Evolutionary conservation across 768 basidiomycete species (phyloP).

Genomic region (Sutorius australiensis): DNA sequence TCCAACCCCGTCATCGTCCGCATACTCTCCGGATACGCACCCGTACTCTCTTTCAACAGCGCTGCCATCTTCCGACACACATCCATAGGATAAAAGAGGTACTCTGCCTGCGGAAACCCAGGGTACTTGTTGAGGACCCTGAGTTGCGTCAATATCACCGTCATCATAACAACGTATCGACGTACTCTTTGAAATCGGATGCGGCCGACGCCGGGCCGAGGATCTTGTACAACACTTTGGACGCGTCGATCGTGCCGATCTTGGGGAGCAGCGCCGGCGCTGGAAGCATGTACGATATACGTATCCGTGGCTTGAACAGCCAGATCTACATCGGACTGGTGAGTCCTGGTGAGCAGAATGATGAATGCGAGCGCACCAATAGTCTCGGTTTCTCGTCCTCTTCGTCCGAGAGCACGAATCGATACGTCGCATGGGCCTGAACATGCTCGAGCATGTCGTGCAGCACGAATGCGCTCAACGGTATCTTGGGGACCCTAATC

Average conservation of each 20-base stretch:
- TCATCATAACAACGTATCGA: background rate
- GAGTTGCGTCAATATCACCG: slow-evolving; percentile 1
- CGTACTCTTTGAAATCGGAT: slow-evolving; percentile 29
- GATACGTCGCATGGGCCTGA: slow-evolving; percentile 89
- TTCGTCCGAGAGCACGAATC: slow-evolving; percentile 85
- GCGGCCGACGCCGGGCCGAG: slow-evolving; percentile 54
- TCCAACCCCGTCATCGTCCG: slow-evolving; percentile 77
- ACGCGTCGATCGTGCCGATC: slow-evolving; percentile 58
- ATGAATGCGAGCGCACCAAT: slow-evolving; percentile 48
- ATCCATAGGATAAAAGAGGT: slow-evolving; percentile 75
- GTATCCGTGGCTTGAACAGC: slow-evolving; percentile 90
- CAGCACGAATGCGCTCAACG: slow-evolving; percentile 84
- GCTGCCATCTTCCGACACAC: slow-evolving; percentile 69
- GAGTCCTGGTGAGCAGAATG: background rate
- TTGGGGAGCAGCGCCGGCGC: slow-evolving; percentile 56
- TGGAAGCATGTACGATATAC: slow-evolving; percentile 65
- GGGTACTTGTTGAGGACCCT: slow-evolving; percentile 69
- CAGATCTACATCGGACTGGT: slow-evolving; percentile 57
- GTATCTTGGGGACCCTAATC: slow-evolving; percentile 40
- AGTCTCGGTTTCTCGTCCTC: slow-evolving; percentile 78
- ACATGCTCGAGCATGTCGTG: slow-evolving; percentile 91
- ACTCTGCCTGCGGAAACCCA: slow-evolving; percentile 85
- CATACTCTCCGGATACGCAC: slow-evolving; percentile 69
- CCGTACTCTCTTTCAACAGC: slow-evolving; percentile 73
- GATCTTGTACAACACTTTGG: slow-evolving; percentile 85